Conservation (phyloP, 345 rosid species). For the Populus simonii region DNA sequence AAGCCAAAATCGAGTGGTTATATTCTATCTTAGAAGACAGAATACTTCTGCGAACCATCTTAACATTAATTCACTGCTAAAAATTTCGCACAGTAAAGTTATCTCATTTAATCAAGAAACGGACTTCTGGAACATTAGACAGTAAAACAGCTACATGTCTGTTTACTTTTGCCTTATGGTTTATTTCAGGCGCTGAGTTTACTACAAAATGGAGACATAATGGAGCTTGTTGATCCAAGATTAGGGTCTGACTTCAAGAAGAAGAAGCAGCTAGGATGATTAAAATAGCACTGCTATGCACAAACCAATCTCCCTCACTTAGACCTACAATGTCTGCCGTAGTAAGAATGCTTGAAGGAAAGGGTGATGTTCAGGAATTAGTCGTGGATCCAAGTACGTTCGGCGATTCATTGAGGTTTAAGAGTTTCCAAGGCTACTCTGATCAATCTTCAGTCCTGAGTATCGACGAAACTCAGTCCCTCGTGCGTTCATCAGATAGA, state of each 20-base stretch:
- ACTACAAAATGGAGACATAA: constrained; percentile 31
- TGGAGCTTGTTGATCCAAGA: constrained; percentile 45
- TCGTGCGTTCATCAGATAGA: neutral
- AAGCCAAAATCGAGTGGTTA: too few species aligned
- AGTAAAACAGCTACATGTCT: too few species aligned
- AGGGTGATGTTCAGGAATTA: constrained; percentile 32
- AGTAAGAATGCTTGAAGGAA: constrained; percentile 49
- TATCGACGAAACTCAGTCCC: neutral
- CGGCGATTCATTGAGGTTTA: constrained; percentile 21
- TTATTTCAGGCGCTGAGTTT: constrained; percentile 40
- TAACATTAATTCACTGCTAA: neutral
- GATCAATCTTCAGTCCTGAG: neutral
- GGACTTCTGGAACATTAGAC: too few species aligned
- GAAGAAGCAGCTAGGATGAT: constrained; percentile 41
- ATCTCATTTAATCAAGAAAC: too few species aligned
- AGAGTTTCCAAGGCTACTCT: constrained; percentile 12
- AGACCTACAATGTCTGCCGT: constrained; percentile 61
- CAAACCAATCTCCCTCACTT: constrained; percentile 40
- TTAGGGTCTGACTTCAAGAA: constrained; percentile 34
- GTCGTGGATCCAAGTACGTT: constrained; percentile 26
- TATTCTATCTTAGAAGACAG: too few species aligned
- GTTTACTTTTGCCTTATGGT: too few species aligned
- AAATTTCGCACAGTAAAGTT: neutral
- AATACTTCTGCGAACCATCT: too few species aligned
- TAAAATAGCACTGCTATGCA: constrained; percentile 49